phyloP scores from a whole-genome alignment of 805 yeast species.

The Candida ficus region DNA sequence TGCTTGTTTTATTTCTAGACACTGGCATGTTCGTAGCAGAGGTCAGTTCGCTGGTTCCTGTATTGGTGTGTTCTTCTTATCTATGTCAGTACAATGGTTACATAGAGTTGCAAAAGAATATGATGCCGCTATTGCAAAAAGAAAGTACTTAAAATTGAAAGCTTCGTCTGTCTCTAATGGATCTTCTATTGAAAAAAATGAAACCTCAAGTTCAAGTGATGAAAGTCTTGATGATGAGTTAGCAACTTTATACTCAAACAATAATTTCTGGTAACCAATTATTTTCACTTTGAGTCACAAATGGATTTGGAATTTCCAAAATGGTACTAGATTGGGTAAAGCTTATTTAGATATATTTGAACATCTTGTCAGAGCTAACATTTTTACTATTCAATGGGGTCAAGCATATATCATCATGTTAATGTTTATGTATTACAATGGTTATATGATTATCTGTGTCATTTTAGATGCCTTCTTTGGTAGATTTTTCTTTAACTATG shows the following conservation, averaged over 20 bases:
- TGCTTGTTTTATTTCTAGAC: constrained; percentile 54
- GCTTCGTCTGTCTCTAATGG: neutral
- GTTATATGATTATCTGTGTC: constrained; percentile 59
- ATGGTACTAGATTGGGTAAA: constrained; percentile 12
- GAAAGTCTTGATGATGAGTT: constrained; percentile 11
- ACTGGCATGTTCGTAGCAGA: constrained; percentile 56
- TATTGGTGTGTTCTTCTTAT: constrained; percentile 59
- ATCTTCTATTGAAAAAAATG: constrained; percentile 4
- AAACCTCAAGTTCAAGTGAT: neutral
- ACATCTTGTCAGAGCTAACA: constrained; percentile 43
- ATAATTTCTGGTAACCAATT: constrained; percentile 20
- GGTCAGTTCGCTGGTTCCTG: constrained; percentile 74
- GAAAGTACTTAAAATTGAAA: constrained; percentile 15
- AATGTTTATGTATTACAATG: constrained; percentile 72
- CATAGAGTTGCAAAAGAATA: constrained; percentile 51
- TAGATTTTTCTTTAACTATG: constrained; percentile 46
- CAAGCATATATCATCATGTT: constrained; percentile 62
- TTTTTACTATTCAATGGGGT: constrained; percentile 59
- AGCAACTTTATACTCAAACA: constrained; percentile 11
- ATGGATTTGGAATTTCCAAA: constrained; percentile 22
- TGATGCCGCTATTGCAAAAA: constrained; percentile 34
- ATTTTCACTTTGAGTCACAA: constrained; percentile 23
- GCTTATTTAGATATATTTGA: constrained; percentile 40
- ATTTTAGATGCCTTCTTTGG: constrained; percentile 59
- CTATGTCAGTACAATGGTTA: constrained; percentile 51